These are phyloP conservation scores for Thelonectria blattea DNA, from an alignment of 2,329 filamentous ascomycete species.

Conservation along the genomic window DNA sequence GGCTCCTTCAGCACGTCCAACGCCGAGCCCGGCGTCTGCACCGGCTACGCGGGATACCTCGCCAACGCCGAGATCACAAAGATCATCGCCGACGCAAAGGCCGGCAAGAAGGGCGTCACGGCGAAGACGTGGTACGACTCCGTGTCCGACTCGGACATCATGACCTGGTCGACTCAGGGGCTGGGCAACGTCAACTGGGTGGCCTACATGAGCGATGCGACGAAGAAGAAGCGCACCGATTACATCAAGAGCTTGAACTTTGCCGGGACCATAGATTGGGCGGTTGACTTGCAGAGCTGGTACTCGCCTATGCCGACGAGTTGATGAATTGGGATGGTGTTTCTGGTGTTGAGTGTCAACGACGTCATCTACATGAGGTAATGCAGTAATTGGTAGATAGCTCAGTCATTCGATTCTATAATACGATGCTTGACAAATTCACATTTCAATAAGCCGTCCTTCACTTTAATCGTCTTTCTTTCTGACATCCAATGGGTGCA, in stretches of 20 bases:
- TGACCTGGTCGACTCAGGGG: slow-evolving; percentile 30
- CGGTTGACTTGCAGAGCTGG: slow-evolving; percentile 38
- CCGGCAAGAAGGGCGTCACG: slow-evolving; percentile 24
- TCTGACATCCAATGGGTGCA: too few relatives aligned
- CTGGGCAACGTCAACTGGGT: slow-evolving; percentile 39
- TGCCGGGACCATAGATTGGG: slow-evolving; percentile 41
- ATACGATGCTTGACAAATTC: neutral
- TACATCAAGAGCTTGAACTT: slow-evolving; percentile 37
- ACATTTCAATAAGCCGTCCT: neutral
- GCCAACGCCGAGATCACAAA: slow-evolving; percentile 40
- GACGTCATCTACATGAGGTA: neutral
- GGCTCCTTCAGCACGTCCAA: slow-evolving; percentile 33
- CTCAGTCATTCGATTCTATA: neutral
- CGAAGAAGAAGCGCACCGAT: slow-evolving; percentile 30
- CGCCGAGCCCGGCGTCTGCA: slow-evolving; percentile 37
- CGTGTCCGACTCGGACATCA: slow-evolving; percentile 33
- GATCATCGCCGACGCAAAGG: slow-evolving; percentile 32
- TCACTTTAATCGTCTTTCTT: too few relatives aligned
- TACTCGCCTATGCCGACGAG: slow-evolving; percentile 28
- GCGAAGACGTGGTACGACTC: slow-evolving; percentile 31
- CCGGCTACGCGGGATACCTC: slow-evolving; percentile 34
- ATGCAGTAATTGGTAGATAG: neutral
- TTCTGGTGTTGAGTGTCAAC: neutral
- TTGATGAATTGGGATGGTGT: neutral
- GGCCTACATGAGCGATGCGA: slow-evolving; percentile 38